Evolutionary conservation across 139 green algal species (phyloP).

Genomic region (Micractinium sp.): DNA sequence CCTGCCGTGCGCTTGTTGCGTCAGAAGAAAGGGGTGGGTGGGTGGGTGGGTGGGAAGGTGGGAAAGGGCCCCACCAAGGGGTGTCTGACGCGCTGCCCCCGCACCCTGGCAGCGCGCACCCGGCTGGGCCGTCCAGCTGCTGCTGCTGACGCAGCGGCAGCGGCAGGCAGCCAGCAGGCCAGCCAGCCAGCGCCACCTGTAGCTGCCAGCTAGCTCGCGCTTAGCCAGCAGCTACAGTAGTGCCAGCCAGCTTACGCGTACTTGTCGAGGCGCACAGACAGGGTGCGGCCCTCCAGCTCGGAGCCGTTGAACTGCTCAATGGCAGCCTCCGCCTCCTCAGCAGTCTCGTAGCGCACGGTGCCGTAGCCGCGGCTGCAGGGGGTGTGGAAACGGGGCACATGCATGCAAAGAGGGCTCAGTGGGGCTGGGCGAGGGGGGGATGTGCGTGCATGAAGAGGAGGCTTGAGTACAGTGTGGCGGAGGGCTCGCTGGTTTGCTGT

Average conservation of each 20-base stretch:
- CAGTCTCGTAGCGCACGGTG: slow-evolving; percentile 81
- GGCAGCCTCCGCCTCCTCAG: slow-evolving; percentile 74
- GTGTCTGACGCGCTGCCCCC: background rate
- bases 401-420: background rate
- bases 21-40: background rate
- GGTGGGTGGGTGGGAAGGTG: background rate
- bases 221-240: too few relatives aligned
- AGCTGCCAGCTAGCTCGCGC: too few relatives aligned
- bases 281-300: slow-evolving; percentile 81
- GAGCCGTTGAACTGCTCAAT: slow-evolving; percentile 82
- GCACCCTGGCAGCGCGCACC: background rate
- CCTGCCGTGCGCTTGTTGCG: background rate
- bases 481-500: background rate
- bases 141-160: too few relatives aligned
- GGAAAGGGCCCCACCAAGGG: too few relatives aligned
- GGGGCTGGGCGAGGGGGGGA: too few relatives aligned
- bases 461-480: too few relatives aligned
- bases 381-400: background rate
- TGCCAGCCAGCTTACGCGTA: slow-evolving; percentile 64
- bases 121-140: too few relatives aligned
- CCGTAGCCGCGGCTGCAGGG: slow-evolving; percentile 80
- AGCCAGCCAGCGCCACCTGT: too few relatives aligned
- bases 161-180: background rate
- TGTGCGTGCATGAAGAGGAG: background rate
- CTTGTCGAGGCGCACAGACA: slow-evolving; percentile 88